Percentiles rank a stretch among this genome's conserved stretches.
phyloP scores from a whole-genome alignment of 2,329 filamentous ascomycete species.

The Pochonia chlamydosporia region DNA sequence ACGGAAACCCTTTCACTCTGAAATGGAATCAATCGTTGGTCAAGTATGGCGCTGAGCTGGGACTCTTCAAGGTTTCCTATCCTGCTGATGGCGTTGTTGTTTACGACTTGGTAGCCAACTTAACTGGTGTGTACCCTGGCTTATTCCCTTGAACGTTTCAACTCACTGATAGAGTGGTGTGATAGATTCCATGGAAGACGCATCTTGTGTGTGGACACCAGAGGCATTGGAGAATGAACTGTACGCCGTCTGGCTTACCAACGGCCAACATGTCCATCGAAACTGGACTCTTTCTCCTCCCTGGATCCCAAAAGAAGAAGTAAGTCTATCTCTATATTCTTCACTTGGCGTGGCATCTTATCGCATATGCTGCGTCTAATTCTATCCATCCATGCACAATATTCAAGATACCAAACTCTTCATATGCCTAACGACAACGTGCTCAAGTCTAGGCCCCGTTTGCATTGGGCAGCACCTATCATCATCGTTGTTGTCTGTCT shows the following conservation, averaged over 20 bases:
- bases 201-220: constrained; percentile 23
- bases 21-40: constrained; percentile 24
- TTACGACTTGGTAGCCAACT: constrained; percentile 22
- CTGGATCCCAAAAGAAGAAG: constrained; percentile 21
- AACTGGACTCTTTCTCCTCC: constrained; percentile 26
- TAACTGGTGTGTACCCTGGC: constrained; percentile 21
- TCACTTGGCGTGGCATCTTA: neutral
- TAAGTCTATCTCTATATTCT: constrained; percentile 8
- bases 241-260: constrained; percentile 24
- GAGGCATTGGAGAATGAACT: constrained; percentile 18
- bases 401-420: neutral
- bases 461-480: constrained; percentile 22
- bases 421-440: constrained; percentile 7
- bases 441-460: constrained; percentile 13
- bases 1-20: constrained; percentile 21
- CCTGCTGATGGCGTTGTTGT: constrained; percentile 22
- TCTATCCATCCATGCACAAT: no score
- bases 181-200: constrained; percentile 18
- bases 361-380: neutral
- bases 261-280: constrained; percentile 13
- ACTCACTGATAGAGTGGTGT: constrained; percentile 7
- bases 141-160: neutral
- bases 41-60: constrained; percentile 16
- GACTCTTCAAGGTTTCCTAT: constrained; percentile 24
- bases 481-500: constrained; percentile 24